A percentile compares a stretch with the other conserved stretches of the same genome.
These are phyloP conservation scores for Pseudogymnoascus sp. DNA, from an alignment of 2,329 filamentous ascomycete genomes.

Conservation along the genomic window DNA sequence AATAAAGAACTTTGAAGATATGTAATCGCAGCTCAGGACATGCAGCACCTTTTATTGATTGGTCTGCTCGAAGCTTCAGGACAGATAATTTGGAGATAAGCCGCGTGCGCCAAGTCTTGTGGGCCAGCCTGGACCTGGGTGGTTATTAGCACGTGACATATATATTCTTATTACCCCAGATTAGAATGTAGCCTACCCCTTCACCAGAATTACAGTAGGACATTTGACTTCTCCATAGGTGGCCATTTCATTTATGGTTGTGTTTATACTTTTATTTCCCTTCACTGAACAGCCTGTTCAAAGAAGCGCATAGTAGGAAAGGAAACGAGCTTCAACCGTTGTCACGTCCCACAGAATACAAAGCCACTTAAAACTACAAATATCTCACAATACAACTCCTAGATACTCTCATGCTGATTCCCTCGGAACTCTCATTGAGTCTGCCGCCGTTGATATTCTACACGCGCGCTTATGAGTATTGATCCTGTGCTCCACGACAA, in stretches of 20 bases:
- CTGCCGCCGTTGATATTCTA: background rate
- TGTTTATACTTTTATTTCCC: background rate
- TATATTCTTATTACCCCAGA: background rate
- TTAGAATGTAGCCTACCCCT: background rate
- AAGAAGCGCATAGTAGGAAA: background rate
- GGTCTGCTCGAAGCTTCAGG: background rate
- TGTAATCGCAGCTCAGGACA: slow-evolving; percentile 14
- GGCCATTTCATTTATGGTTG: background rate
- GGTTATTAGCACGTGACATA: slow-evolving; percentile 5
- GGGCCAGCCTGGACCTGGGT: background rate
- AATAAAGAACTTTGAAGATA: background rate
- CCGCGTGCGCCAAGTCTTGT: background rate
- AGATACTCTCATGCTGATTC: background rate
- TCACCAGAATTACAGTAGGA: background rate
- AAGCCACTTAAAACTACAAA: background rate
- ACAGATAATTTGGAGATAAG: slow-evolving; percentile 8
- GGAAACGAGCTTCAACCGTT: background rate
- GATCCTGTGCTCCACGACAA: background rate
- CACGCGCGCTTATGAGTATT: background rate
- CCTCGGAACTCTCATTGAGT: background rate
- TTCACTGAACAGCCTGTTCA: background rate
- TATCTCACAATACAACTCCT: background rate
- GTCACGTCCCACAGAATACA: background rate
- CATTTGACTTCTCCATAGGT: background rate
- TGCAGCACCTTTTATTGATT: background rate